Percentiles rank a stretch among this genome's conserved stretches.
Evolutionary conservation across 2,329 filamentous ascomycete species (phyloP).

Genomic region (Herpotrichia juniperi): DNA sequence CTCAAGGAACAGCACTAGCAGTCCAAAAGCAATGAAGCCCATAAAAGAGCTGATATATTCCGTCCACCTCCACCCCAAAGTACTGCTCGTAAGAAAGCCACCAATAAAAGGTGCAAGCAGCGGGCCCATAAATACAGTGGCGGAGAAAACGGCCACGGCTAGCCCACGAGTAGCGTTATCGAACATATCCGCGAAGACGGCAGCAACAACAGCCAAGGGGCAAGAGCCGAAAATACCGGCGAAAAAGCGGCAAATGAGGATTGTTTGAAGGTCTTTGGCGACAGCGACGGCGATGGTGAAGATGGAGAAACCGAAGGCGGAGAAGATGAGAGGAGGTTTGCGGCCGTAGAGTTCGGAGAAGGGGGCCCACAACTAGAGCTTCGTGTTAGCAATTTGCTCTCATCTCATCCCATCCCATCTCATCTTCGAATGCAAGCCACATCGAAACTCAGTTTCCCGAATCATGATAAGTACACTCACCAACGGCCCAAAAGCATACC

Average conservation of each 20-base stretch:
- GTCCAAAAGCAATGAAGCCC: constrained; percentile 57
- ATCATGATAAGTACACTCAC: constrained; percentile 13
- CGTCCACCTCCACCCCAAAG: constrained; percentile 50
- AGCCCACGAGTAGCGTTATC: constrained; percentile 51
- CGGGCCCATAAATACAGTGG: constrained; percentile 58
- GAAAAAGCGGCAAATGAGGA: constrained; percentile 61
- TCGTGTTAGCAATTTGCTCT: not conserved
- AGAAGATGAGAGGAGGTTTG: constrained; percentile 55
- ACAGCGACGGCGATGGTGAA: constrained; percentile 58
- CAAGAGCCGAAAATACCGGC: constrained; percentile 61
- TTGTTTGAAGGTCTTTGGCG: constrained; percentile 59
- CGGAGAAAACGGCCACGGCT: constrained; percentile 57
- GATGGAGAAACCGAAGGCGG: constrained; percentile 57
- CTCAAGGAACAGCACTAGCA: constrained; percentile 60
- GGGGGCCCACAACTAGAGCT: constrained; percentile 52
- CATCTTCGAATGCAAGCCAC: too few relatives aligned
- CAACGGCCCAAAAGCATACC: constrained; percentile 46
- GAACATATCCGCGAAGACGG: constrained; percentile 64
- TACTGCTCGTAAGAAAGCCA: constrained; percentile 57
- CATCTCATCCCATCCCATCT: too few relatives aligned
- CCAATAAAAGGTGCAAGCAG: constrained; percentile 60
- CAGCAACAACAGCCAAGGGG: constrained; percentile 58
- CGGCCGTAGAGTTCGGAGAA: constrained; percentile 59
- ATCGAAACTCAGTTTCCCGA: too few relatives aligned
- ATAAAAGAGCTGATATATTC: constrained; percentile 62